Percentiles rank a stretch among this genome's conserved stretches.
Evolutionary conservation across 306 rosid genomes (phyloP).

Genomic region (Malus fusca): DNA sequence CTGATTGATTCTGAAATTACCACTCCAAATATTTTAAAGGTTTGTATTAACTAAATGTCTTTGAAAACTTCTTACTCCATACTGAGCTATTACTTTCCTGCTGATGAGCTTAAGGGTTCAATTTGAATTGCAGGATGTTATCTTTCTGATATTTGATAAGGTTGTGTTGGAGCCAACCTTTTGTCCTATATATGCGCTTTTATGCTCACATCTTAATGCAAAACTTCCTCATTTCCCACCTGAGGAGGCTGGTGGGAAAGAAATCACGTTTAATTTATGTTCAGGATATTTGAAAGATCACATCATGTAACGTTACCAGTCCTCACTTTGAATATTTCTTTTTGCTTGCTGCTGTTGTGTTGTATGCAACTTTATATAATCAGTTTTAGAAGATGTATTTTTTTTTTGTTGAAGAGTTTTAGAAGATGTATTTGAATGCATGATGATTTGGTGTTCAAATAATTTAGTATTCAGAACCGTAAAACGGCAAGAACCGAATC

Average conservation of each 20-base stretch:
- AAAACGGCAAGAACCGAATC: too few relatives aligned
- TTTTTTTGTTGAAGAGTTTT: too few relatives aligned
- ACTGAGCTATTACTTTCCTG: background rate
- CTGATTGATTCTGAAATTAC: constrained; percentile 29
- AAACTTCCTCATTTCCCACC: constrained; percentile 30
- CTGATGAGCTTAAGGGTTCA: background rate
- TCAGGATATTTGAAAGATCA: too few relatives aligned
- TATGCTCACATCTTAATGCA: constrained; percentile 30
- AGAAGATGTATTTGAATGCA: too few relatives aligned
- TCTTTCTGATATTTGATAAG: constrained; percentile 32
- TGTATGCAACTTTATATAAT: too few relatives aligned
- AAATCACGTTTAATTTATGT: constrained; percentile 18
- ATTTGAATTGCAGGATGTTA: constrained; percentile 22
- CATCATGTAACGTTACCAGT: too few relatives aligned
- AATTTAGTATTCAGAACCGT: too few relatives aligned
- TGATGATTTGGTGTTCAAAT: too few relatives aligned
- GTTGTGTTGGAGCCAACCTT: constrained; percentile 39
- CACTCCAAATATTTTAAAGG: constrained; percentile 30
- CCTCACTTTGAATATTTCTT: too few relatives aligned
- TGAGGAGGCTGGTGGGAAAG: constrained; percentile 27
- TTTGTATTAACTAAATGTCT: background rate
- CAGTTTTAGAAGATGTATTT: too few relatives aligned
- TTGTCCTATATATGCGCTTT: constrained; percentile 33
- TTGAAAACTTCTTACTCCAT: background rate
- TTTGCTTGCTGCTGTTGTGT: too few relatives aligned